phyloP scores from a whole-genome alignment of 192 early-diverging fungal species.

The Haplosporangium gracile region DNA sequence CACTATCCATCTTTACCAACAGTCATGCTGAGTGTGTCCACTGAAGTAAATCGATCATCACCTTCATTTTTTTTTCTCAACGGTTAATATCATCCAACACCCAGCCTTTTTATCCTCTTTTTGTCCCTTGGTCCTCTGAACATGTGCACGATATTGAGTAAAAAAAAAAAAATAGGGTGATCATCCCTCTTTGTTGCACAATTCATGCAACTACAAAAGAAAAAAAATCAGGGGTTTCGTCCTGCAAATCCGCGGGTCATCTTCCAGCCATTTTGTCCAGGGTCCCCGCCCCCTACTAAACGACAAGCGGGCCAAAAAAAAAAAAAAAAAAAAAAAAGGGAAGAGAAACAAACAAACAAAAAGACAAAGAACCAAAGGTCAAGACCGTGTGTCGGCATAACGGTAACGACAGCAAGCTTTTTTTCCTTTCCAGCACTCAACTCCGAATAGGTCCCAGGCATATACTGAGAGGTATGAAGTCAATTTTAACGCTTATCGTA shows the following conservation, averaged over 20 bases:
- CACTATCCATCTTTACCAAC: not conserved
- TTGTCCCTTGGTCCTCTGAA: not conserved
- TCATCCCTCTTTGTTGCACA: slow-evolving; percentile 7
- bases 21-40: not conserved
- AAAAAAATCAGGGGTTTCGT: slow-evolving; percentile 3
- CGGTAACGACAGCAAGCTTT: not conserved
- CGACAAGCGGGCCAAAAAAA: not conserved
- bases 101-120: not conserved
- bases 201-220: slow-evolving; percentile 6
- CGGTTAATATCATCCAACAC: not conserved
- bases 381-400: not conserved
- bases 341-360: not conserved
- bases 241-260: slow-evolving; percentile 6
- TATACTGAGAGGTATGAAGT: not conserved
- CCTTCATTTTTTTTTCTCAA: not conserved
- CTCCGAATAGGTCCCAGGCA: not conserved
- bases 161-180: not conserved
- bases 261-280: not conserved
- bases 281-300: not conserved
- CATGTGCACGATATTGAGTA: not conserved
- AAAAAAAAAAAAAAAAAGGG: not conserved
- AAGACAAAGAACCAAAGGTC: not conserved
- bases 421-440: not conserved
- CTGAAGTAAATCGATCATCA: not conserved
- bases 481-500: not conserved